Evolutionary conservation across 2,329 filamentous ascomycete genomes (phyloP).

Genomic region (Alternaria solani): DNA sequence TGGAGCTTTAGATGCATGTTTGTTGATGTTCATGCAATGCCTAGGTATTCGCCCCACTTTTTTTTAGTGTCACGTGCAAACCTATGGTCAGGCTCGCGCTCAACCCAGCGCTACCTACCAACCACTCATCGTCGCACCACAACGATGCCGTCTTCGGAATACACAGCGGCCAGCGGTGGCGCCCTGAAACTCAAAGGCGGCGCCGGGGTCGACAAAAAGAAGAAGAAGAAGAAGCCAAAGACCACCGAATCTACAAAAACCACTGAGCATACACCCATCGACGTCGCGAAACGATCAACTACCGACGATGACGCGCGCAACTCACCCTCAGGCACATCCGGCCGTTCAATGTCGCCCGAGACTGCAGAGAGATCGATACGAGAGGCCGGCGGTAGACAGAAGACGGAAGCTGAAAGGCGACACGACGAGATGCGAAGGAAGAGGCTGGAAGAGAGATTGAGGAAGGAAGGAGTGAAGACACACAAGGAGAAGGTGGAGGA

Average conservation of each 20-base stretch:
- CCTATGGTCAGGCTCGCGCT: constrained; percentile 6
- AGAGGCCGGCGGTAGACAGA: constrained; percentile 55
- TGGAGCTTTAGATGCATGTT: background rate
- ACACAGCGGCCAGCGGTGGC: constrained; percentile 72
- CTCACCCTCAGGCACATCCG: constrained; percentile 35
- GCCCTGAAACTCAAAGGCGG: constrained; percentile 86
- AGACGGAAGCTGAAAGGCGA: constrained; percentile 84
- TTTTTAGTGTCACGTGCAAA: constrained; percentile 5
- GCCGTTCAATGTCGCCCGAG: constrained; percentile 47
- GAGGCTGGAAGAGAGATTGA: constrained; percentile 80
- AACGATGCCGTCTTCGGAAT: constrained; percentile 77
- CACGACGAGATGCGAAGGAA: constrained; percentile 84
- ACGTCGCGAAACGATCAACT: constrained; percentile 29
- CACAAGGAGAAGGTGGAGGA: constrained; percentile 98
- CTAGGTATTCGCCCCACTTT: background rate
- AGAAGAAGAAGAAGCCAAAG: constrained; percentile 61
- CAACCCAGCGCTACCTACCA: constrained; percentile 4
- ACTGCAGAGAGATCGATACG: constrained; percentile 36
- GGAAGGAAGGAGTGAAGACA: constrained; percentile 88
- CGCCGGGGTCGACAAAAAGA: constrained; percentile 69
- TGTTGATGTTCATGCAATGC: background rate
- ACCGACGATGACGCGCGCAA: constrained; percentile 20
- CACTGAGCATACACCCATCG: constrained; percentile 19
- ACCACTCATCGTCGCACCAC: constrained; percentile 6
- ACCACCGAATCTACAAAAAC: constrained; percentile 26